Percentiles rank a stretch among this genome's conserved stretches.
phyloP scores from a whole-genome alignment of 1,284 basidiomycete genomes.

The Sporisorium scitamineum region DNA sequence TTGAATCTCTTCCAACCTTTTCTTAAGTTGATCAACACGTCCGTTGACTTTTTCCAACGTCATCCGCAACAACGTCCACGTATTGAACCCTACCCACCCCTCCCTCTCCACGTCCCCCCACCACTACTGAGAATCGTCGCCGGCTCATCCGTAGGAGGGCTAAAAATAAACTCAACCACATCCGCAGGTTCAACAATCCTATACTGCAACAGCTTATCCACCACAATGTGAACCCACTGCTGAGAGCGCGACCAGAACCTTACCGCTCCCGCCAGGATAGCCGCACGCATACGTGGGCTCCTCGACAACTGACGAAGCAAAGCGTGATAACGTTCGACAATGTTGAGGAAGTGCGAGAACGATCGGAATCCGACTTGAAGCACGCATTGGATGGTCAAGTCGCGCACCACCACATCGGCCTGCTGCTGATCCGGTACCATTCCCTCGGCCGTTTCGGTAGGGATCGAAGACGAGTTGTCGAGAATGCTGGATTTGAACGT shows the following conservation, averaged over 20 bases:
- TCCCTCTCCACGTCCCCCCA: constrained; percentile 25
- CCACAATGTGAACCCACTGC: constrained; percentile 75
- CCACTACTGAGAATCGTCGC: not conserved
- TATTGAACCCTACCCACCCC: constrained; percentile 63
- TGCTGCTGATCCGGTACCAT: constrained; percentile 64
- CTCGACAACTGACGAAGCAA: constrained; percentile 81
- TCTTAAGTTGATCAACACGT: constrained; percentile 63
- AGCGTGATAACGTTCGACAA: constrained; percentile 92
- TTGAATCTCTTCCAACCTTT: constrained; percentile 52
- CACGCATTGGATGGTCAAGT: constrained; percentile 88
- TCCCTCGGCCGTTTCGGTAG: constrained; percentile 71
- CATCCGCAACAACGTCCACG: constrained; percentile 59
- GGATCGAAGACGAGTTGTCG: constrained; percentile 19
- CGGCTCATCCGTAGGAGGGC: constrained; percentile 33
- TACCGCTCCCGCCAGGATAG: constrained; percentile 80
- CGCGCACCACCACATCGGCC: constrained; percentile 78
- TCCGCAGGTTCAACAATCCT: constrained; percentile 95
- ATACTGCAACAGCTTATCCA: constrained; percentile 98
- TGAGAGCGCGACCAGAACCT: constrained; percentile 77
- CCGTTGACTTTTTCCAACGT: constrained; percentile 68
- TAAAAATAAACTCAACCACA: constrained; percentile 87
- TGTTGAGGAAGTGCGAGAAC: constrained; percentile 97
- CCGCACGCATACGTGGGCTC: constrained; percentile 71
- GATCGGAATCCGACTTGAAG: constrained; percentile 92
- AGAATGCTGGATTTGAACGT: constrained; percentile 67